These are phyloP conservation scores for Mortierella sp. DNA, from an alignment of 371 early-diverging fungal genomes.

Conservation along the genomic window DNA sequence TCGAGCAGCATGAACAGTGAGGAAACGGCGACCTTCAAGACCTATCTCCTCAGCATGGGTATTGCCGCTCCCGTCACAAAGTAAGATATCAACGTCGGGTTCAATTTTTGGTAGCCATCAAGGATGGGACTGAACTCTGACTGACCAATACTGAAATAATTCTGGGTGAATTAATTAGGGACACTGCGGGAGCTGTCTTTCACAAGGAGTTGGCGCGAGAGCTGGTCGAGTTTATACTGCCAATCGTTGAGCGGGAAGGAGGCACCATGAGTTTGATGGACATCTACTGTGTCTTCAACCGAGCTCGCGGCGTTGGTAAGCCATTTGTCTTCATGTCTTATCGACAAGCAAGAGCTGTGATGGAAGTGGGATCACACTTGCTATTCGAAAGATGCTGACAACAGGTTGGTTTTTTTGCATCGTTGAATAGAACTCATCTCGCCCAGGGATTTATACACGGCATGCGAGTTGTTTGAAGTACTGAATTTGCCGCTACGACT, in stretches of 20 bases:
- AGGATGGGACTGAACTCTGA: not conserved
- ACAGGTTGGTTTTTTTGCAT: not conserved
- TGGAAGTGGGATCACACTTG: not conserved
- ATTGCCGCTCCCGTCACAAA: constrained; percentile 91
- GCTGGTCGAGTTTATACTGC: constrained; percentile 83
- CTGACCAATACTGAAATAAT: not conserved
- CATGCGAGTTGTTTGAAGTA: constrained; percentile 74
- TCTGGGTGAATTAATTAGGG: constrained; percentile 57
- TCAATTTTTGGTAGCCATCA: not conserved
- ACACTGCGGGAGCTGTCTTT: constrained; percentile 87
- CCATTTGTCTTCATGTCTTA: constrained; percentile 4
- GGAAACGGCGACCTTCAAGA: constrained; percentile 69
- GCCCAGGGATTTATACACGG: constrained; percentile 87
- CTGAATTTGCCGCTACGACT: constrained; percentile 80
- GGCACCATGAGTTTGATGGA: constrained; percentile 90
- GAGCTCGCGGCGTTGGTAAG: constrained; percentile 89
- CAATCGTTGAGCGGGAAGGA: constrained; percentile 69
- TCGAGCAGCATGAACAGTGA: constrained; percentile 78
- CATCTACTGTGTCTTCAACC: constrained; percentile 92
- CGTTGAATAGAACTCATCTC: constrained; percentile 78
- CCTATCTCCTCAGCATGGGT: constrained; percentile 85
- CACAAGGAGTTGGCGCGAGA: constrained; percentile 88
- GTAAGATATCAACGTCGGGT: constrained; percentile 30
- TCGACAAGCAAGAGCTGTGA: not conserved
- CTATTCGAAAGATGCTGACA: too few species aligned